Evolutionary conservation across 2,329 filamentous ascomycete genomes (phyloP), one percentile per base, ranked within the genome.

Genomic region (Paraphaeosphaeria minitans): DNA sequence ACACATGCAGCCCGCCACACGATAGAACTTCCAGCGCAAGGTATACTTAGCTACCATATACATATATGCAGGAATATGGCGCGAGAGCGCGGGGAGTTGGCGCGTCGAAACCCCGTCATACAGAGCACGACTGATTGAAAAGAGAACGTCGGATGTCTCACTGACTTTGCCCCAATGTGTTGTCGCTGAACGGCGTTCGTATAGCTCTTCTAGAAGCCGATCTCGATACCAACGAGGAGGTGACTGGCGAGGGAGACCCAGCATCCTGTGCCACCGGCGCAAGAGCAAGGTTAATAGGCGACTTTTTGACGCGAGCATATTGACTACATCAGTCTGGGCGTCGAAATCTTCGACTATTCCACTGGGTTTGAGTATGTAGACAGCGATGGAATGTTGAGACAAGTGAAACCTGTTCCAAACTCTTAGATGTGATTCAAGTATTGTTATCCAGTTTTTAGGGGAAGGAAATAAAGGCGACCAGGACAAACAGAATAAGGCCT

Each of bases 51-150:
- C 46, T 33, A 49, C 6, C 46, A 49, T 49, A 19, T 49, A 49
- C 27, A 49, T 5, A 16, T 35, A 49, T 22, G 24, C 46, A 21
- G 46, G 46, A 19, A 12, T 5, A 21, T 35, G 33, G 46, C 46
- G 46, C 46, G 9, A 33, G 29, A 49, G 10, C 9, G 46, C 7
- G 13, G 46, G 27, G 16, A 49, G 19, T 33, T 22, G n/a, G 6
- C 27, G 14, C 46, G 33, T 24, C 46, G 29, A 29, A 21, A n/a
- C 33, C 5, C 46, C 46, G 21, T 35, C 46, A 24, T 49, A 27
- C 46, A 49, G 46, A 27, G 46, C 46, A 19, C 29, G 46, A 22
- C 46, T 49, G 19, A 49, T 35, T 29, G 46, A 49, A 35, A 49
- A 49, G 46, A 35, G 33, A 21, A 49, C 46, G 12, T 49, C 46